Percentiles rank a stretch among this genome's conserved stretches.
phyloP scores from a whole-genome alignment of 768 basidiomycete species.

The Suillus variegatus region DNA sequence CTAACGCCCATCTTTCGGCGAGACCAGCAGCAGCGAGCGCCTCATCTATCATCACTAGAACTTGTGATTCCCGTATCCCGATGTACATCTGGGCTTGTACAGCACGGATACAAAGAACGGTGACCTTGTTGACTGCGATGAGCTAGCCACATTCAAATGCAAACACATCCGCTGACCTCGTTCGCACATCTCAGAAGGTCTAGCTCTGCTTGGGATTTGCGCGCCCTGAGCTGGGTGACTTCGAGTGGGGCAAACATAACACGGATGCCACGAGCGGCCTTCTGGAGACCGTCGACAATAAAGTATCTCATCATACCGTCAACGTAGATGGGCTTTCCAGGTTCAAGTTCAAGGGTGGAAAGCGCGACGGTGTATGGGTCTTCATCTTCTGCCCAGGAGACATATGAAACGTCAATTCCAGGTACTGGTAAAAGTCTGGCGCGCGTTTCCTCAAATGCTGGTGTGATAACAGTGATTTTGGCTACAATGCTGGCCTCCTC shows the following conservation, averaged over 20 bases:
- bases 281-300: conserved; percentile 61
- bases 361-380: conserved; percentile 61
- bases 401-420: conserved; percentile 42
- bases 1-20: conserved; percentile 55
- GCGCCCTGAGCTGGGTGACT: conserved; percentile 66
- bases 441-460: conserved; percentile 73
- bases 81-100: conserved; percentile 61
- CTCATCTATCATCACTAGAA: conserved; percentile 52
- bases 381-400: conserved; percentile 68
- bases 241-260: conserved; percentile 54
- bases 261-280: conserved; percentile 37
- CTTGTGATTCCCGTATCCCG: conserved; percentile 78
- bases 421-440: conserved; percentile 64
- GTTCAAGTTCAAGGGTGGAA: conserved; percentile 19
- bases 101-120: conserved; percentile 69
- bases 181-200: conserved; percentile 76
- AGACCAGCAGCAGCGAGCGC: conserved; percentile 64
- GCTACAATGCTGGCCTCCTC: conserved; percentile 33
- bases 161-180: conserved; percentile 49
- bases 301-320: conserved; percentile 65
- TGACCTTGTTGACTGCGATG: conserved; percentile 50
- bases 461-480: conserved; percentile 66
- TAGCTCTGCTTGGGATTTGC: conserved; percentile 72
- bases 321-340: conserved; percentile 46
- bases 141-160: conserved; percentile 3